Evolutionary conservation across 352 stramenopile species (phyloP), one percentile per base, ranked within the genome.

Genomic region (Achlya hypogyna): DNA sequence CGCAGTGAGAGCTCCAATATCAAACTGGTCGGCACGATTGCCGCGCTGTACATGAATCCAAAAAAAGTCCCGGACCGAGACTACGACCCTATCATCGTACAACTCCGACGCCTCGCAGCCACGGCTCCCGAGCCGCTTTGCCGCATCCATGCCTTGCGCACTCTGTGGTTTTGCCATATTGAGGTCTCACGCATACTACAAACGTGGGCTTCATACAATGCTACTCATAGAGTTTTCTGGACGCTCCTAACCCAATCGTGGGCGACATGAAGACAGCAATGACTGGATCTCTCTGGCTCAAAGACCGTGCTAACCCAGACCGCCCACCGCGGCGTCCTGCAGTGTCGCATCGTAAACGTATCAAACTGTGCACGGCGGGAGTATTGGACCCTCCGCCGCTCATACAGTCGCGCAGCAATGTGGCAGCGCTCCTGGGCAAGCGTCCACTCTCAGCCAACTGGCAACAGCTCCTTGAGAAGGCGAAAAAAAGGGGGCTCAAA

Each of bases 41-140:
- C 60, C 23, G 60, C 60, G 29, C 60, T 67, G 29, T 59, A 67
- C 28, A 43, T 38, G 16, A 47, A 67, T 27, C 60, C 60, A 22
- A 67, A 28, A 0, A 58, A 58, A 12, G 25, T 67, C 51, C 18
- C 14, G 34, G 14, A 42, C 6, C 6, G 6, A 42, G 34, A 42
- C 34, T 14, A 42, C 34, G 6, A 16, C 6, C 34, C 34, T 6
- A 16, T 42, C 6, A 16, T 42, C 6, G 34, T 16, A 14, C 6
- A 42, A 14, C 34, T 42, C 6, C 34, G 34, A 14, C 34, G 34
- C 6, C 34, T 42, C 6, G 34, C 34, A 14, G 34, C 6, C 34
- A 6, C 34, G 34, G 34, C 6, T 6, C 34, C 6, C 14, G 34
- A 6, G 34, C 34, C 34, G 34, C 34, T 42, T 42, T 42, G 34